phyloP scores from a whole-genome alignment of 1,284 basidiomycete genomes.

The Apiotrichum montevideense region DNA sequence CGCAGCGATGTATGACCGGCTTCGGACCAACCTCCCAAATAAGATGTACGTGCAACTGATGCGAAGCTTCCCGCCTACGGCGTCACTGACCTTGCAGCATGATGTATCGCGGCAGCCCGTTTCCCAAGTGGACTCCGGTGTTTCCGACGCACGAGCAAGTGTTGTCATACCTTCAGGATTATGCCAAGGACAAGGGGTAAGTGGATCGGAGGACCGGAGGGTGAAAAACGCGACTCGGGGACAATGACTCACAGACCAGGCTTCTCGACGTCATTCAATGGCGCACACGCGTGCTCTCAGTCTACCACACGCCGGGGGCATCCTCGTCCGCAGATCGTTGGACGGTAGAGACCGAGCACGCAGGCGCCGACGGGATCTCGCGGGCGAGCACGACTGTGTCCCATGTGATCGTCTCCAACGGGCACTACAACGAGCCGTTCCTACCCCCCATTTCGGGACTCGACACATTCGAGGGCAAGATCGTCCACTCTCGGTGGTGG shows the following conservation, averaged over 20 bases:
- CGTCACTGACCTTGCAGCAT: conserved; percentile 6
- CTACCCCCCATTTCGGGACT: conserved; percentile 48
- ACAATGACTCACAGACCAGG: neutral
- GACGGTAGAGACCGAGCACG: conserved; percentile 14
- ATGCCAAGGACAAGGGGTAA: conserved; percentile 14
- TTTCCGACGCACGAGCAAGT: conserved; percentile 20
- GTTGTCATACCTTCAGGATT: conserved; percentile 14
- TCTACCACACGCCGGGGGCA: conserved; percentile 10
- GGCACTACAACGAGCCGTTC: conserved; percentile 50
- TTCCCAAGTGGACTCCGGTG: conserved; percentile 14
- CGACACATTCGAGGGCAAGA: conserved; percentile 39
- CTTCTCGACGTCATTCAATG: conserved; percentile 27
- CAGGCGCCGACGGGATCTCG: conserved; percentile 5
- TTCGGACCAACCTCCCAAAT: conserved; percentile 39
- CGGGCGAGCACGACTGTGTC: conserved; percentile 16
- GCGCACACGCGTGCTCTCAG: conserved; percentile 11
- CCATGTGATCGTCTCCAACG: conserved; percentile 42
- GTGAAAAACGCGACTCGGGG: no score
- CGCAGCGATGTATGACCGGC: conserved; percentile 17
- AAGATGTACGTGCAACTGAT: conserved; percentile 3
- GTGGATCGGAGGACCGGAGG: neutral
- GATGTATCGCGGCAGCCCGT: conserved; percentile 19
- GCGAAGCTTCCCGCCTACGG: no score
- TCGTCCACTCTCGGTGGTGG: conserved; percentile 51
- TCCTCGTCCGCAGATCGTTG: conserved; percentile 9